Evolutionary conservation across 1,139 yeast genomes (phyloP), one percentile per base, ranked within the genome.

Genomic region (Nadsonia starkeyi-henricii): DNA sequence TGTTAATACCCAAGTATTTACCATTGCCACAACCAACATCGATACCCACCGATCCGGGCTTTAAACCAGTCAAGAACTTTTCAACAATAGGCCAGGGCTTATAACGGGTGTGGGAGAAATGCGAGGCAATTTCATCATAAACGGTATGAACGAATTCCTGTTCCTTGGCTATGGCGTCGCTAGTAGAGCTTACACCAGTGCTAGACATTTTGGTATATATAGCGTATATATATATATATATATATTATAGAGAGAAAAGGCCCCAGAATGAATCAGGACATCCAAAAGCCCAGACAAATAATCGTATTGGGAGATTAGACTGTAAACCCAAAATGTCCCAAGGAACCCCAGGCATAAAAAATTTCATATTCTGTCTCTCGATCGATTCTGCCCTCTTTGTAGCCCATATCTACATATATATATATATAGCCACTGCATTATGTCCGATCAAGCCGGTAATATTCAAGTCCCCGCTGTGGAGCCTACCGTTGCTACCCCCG

Each of bases 41-140:
- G 54, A 77, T 65, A 1, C 84, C 84, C 7, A 78, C 54, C 3
- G 73, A 62, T 5, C 80, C 80, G 1, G 58, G 56, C 0, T 54
- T 48, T 53, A 69, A 70, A 1, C 56, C 57, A 20, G 58, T 62
- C 46, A 91, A 67, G 60, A 83, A 91, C 53, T 71, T 66, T 49
- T 84, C 85, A 18, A 93, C 98, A 17, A 88, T 80, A 4, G 98
- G 98, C 98, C 98, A 91, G 26, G 97, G 97, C 68, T 85, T 89
- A 66, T 88, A 91, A 42, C 98, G 69, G 0, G 98, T 91, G 56
- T 82, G 81, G 2, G 97, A 88, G 63, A 91, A 91, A 63, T 93
- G 98, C 13, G 80, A 60, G 0, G 98, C 98, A 41, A 91, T 91
- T 54, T 85, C 85, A 59, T 91, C 85, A 67, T 91, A 91, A 2